Evolutionary conservation across 2,329 filamentous ascomycete species (phyloP).

Genomic region (Aspergillus fischeri): DNA sequence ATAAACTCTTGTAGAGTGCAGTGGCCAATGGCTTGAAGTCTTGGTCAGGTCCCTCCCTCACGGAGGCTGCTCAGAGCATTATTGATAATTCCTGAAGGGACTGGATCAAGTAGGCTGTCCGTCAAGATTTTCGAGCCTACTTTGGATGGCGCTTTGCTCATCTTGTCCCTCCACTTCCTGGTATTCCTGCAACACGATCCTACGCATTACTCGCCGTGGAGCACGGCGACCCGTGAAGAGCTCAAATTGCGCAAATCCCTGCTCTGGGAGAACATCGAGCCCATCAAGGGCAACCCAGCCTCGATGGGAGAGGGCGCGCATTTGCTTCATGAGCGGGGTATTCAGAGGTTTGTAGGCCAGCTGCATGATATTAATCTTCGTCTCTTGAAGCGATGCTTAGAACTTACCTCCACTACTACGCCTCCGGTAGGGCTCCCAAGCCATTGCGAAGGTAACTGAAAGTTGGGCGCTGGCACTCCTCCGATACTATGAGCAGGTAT

Average conservation of each 20-base stretch:
- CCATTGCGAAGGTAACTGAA: conserved; percentile 34
- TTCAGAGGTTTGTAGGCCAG: conserved; percentile 39
- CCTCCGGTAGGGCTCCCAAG: conserved; percentile 37
- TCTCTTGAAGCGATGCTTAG: neutral
- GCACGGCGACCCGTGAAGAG: conserved; percentile 38
- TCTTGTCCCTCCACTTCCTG: conserved; percentile 32
- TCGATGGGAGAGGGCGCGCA: conserved; percentile 32
- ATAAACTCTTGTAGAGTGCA: neutral
- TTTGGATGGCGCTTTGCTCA: conserved; percentile 26
- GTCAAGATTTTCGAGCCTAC: conserved; percentile 28
- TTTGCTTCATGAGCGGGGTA: conserved; percentile 35
- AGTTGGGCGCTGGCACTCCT: conserved; percentile 32
- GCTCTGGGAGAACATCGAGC: conserved; percentile 38
- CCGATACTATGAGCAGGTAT: conserved; percentile 37
- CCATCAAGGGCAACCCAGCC: conserved; percentile 40
- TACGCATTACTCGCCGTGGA: conserved; percentile 35
- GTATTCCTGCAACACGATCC: conserved; percentile 33
- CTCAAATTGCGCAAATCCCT: conserved; percentile 40
- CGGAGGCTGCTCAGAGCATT: neutral
- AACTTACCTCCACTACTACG: conserved; percentile 38
- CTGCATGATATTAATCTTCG: conserved; percentile 13
- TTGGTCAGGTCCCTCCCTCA: neutral
- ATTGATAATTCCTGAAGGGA: neutral
- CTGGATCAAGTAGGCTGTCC: conserved; percentile 31
- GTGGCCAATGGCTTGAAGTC: too few relatives aligned